Percentiles rank a stretch among this genome's conserved stretches.
phyloP scores from a whole-genome alignment of 2,329 filamentous ascomycete genomes.

The Clarireedia sp. region DNA sequence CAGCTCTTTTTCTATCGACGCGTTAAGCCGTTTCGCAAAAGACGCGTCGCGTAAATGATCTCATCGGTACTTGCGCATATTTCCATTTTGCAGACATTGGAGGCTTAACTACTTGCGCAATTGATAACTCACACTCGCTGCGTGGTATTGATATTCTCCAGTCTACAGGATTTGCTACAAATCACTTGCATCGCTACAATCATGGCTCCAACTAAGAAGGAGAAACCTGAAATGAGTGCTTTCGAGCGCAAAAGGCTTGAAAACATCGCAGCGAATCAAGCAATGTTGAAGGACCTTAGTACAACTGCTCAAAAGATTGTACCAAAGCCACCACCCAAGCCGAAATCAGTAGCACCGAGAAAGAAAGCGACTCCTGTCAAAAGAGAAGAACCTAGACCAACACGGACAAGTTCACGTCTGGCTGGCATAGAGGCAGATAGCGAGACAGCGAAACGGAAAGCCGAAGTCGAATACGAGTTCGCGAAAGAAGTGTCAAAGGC shows the following conservation, averaged over 20 bases:
- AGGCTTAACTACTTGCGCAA: too few species aligned
- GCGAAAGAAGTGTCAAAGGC: conserved; percentile 48
- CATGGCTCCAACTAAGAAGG: conserved; percentile 39
- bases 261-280: conserved; percentile 82
- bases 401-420: conserved; percentile 50
- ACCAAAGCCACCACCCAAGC: conserved; percentile 47
- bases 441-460: conserved; percentile 60
- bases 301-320: conserved; percentile 62
- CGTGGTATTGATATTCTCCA: neutral
- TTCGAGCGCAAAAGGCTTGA: conserved; percentile 80
- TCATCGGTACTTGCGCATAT: neutral
- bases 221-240: conserved; percentile 58
- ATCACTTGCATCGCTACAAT: conserved; percentile 3
- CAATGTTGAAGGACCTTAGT: conserved; percentile 69
- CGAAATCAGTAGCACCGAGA: conserved; percentile 37
- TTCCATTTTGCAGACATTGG: neutral
- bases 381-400: conserved; percentile 41
- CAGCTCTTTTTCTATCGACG: neutral
- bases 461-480: conserved; percentile 53
- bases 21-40: neutral
- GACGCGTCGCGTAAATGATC: conserved; percentile 5
- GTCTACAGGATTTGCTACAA: neutral
- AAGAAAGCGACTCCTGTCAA: conserved; percentile 38
- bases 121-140: neutral
- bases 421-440: conserved; percentile 46